Evolutionary conservation across 495 filamentous ascomycete species (phyloP), one percentile per base, ranked within the genome.

Genomic region (Clohesyomyces aquaticus): DNA sequence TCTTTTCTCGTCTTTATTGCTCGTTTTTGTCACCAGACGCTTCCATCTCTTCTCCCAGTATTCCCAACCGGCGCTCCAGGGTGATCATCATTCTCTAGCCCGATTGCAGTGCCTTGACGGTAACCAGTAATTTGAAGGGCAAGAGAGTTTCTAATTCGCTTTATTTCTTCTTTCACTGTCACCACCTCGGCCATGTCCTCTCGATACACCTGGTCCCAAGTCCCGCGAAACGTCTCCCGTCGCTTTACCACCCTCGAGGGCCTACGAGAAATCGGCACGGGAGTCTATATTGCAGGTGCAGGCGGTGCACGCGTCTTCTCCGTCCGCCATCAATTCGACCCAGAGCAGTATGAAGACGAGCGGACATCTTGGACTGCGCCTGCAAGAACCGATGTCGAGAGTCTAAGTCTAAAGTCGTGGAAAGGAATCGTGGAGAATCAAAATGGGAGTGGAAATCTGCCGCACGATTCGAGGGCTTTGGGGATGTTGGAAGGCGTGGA

Each of bases 231-330:
- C 19, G 35, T 47, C 47, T 47, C 55, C 43, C 55, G 55, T 14
- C 55, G 55, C 22, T 59, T 59, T 25, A 59, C 55, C 42, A 59
- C 55, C 1, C 41, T 59, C 11, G 55, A 59, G 35, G 55, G 55
- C 1, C 49, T 41, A 43, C 55, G 55, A 10, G 42, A 59, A 32
- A 11, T 59, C 21, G 55, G 42, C 0, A n/a, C 41, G 6, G 55
- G 55, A 3, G 42, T 59, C 41, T 59, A 59, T 21, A 12, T 32
- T 6, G 27, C 23, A 0, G 55, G 55, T 12, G 6, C 25, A 4
- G 46, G 25, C 14, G 3, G n/a, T n/a, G n/a, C 38, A 8, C 54
- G 35, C 2, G 27, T 46, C 42, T 59, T 59, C 23, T 2, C 55
- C 3, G 16, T 47, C 1, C 3, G 3, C 3, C 25, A 48, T 23